Percentiles rank a stretch among this genome's conserved stretches.
These are phyloP conservation scores for Hypoxylon sp. DNA, from an alignment of 2,329 filamentous ascomycete genomes.

Conservation along the genomic window DNA sequence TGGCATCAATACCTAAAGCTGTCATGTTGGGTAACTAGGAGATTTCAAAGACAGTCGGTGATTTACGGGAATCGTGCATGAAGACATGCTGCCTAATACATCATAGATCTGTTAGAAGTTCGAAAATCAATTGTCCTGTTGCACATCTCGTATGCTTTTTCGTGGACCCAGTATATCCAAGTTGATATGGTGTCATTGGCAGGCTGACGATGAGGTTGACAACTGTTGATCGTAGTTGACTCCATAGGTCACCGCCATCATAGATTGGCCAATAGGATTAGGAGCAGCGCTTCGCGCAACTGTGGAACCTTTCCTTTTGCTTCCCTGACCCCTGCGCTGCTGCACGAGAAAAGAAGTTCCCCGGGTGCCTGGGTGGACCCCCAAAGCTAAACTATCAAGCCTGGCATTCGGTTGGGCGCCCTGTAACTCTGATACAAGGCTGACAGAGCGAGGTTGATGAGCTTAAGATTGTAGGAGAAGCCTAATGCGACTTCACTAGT, in stretches of 20 bases:
- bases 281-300: slow-evolving; percentile 27
- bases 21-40: slow-evolving; percentile 2
- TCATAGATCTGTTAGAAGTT: neutral
- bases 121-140: slow-evolving; percentile 14
- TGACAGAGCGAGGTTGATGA: slow-evolving; percentile 28
- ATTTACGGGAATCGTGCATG: neutral
- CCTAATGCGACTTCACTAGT: slow-evolving; percentile 39
- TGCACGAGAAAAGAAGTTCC: slow-evolving; percentile 28
- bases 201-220: slow-evolving; percentile 34
- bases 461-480: slow-evolving; percentile 31
- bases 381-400: slow-evolving; percentile 17
- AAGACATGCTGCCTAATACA: slow-evolving; percentile 15
- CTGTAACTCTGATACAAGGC: slow-evolving; percentile 34
- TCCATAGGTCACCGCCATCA: slow-evolving; percentile 22
- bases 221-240: slow-evolving; percentile 16
- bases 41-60: slow-evolving; percentile 4
- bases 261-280: slow-evolving; percentile 32
- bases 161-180: slow-evolving; percentile 3
- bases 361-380: slow-evolving; percentile 20
- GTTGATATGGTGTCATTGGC: slow-evolving; percentile 19
- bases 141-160: slow-evolving; percentile 15
- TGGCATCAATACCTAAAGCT: slow-evolving; percentile 13
- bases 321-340: slow-evolving; percentile 24
- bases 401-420: slow-evolving; percentile 28
- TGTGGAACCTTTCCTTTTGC: slow-evolving; percentile 40